These are phyloP conservation scores for Euptelea pleiosperma DNA, from an alignment of 164 flowering plant species.

Conservation along the genomic window DNA sequence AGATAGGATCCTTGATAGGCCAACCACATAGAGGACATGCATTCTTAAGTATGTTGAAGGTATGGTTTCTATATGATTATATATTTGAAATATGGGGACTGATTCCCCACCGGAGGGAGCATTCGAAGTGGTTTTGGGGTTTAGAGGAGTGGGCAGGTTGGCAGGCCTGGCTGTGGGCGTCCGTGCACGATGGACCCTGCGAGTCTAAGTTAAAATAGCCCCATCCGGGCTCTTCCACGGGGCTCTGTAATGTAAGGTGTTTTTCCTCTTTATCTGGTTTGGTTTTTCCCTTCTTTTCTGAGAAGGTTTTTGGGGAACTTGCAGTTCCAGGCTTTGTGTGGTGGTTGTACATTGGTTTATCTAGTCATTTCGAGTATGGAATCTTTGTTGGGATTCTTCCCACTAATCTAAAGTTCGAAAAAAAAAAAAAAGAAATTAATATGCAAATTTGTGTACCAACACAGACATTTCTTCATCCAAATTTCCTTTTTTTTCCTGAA, in stretches of 20 bases:
- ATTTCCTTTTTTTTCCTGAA: too few species aligned
- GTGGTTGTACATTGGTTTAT: constrained; percentile 33
- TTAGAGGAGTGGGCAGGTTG: constrained; percentile 11
- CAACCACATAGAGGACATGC: constrained; percentile 1
- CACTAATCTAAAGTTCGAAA: neutral
- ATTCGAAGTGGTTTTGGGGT: constrained; percentile 8
- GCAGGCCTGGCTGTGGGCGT: constrained; percentile 5
- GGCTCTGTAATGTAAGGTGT: constrained; percentile 20
- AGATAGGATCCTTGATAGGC: constrained; percentile 2
- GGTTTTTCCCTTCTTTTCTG: constrained; percentile 13
- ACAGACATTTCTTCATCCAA: neutral
- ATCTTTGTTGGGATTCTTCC: neutral
- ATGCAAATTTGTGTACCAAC: neutral
- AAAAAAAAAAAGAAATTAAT: neutral
- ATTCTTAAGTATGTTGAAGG: constrained; percentile 11
- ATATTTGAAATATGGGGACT: constrained; percentile 14
- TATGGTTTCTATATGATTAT: constrained; percentile 22
- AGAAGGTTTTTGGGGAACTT: constrained; percentile 6
- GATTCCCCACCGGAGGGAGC: constrained; percentile 19
- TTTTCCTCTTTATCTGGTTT: constrained; percentile 17
- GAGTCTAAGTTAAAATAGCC: constrained; percentile 10
- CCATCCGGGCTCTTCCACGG: constrained; percentile 10
- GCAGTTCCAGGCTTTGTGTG: constrained; percentile 12
- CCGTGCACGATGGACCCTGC: constrained; percentile 3
- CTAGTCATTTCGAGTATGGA: constrained; percentile 3